These are phyloP conservation scores for Asterella californica DNA, from an alignment of 225 moss, liverwort and hornwort genomes.

Conservation along the genomic window DNA sequence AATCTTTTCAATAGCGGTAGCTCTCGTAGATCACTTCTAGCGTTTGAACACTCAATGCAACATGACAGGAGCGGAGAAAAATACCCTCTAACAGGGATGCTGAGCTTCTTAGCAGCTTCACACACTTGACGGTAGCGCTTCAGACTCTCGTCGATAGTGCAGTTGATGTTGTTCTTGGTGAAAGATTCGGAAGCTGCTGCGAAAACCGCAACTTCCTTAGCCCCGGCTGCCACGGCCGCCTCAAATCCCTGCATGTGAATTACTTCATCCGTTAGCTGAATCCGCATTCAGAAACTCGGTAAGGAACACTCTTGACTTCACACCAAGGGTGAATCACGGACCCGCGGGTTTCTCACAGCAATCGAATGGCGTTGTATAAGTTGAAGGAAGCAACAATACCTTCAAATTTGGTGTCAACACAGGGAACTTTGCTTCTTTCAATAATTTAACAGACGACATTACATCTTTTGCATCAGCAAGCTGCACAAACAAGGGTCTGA, in stretches of 20 bases:
- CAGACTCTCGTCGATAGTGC: slow-evolving; percentile 83
- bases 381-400: slow-evolving; percentile 33
- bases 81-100: slow-evolving; percentile 89
- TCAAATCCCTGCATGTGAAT: slow-evolving; percentile 65
- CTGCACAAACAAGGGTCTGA: slow-evolving; percentile 42
- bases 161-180: slow-evolving; percentile 81
- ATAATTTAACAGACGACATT: slow-evolving; percentile 58
- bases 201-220: slow-evolving; percentile 86
- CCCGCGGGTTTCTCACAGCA: neutral
- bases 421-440: slow-evolving; percentile 62
- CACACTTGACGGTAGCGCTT: slow-evolving; percentile 73
- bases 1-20: neutral
- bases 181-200: slow-evolving; percentile 97
- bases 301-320: neutral
- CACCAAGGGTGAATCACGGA: neutral
- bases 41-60: neutral
- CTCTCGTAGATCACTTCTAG: neutral
- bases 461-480: slow-evolving; percentile 93
- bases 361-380: neutral
- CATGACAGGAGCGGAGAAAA: slow-evolving; percentile 4
- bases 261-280: neutral
- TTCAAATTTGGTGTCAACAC: slow-evolving; percentile 88
- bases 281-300: neutral
- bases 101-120: slow-evolving; percentile 56
- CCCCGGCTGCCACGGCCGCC: slow-evolving; percentile 78